phyloP scores from a whole-genome alignment of 352 stramenopile species.

The Elongisporangium undulatum region DNA sequence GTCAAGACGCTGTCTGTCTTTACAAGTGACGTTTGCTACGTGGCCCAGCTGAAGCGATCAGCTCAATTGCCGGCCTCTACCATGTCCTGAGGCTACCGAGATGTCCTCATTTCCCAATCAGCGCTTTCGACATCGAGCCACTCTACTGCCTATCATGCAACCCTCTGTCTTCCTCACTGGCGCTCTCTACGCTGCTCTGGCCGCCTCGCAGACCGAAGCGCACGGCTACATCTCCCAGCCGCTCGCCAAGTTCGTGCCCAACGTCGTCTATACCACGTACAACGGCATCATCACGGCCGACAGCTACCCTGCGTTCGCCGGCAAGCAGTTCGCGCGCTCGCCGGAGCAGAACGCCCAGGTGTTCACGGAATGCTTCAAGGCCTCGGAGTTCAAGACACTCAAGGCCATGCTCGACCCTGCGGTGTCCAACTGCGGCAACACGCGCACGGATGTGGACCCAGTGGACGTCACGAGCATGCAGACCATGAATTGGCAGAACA shows the following conservation, averaged over 20 bases:
- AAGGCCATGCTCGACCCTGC: conserved; percentile 12
- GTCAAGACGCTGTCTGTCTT: background rate
- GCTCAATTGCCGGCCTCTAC: too few relatives aligned
- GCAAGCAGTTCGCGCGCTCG: background rate
- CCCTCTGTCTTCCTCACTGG: background rate
- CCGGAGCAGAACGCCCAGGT: background rate
- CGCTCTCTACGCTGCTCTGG: background rate
- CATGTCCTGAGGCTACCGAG: too few relatives aligned
- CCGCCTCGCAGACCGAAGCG: background rate
- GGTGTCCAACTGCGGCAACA: conserved; percentile 11
- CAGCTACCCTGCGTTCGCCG: background rate
- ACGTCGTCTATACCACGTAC: background rate
- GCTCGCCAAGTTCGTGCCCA: conserved; percentile 6
- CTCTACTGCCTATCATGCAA: background rate
- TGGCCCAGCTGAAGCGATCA: background rate
- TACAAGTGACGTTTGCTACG: background rate
- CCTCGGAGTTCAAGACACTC: conserved; percentile 8
- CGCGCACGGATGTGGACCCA: conserved; percentile 1
- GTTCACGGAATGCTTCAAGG: background rate
- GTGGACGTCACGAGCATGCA: conserved; percentile 13
- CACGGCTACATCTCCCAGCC: conserved; percentile 15
- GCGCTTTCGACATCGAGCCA: background rate
- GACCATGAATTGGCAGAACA: conserved; percentile 21
- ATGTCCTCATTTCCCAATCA: background rate
- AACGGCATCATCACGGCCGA: background rate